Evolutionary conservation across 2,329 filamentous ascomycete genomes (phyloP), one percentile per base, ranked within the genome.

Genomic region (Stromatinia cepivora): DNA sequence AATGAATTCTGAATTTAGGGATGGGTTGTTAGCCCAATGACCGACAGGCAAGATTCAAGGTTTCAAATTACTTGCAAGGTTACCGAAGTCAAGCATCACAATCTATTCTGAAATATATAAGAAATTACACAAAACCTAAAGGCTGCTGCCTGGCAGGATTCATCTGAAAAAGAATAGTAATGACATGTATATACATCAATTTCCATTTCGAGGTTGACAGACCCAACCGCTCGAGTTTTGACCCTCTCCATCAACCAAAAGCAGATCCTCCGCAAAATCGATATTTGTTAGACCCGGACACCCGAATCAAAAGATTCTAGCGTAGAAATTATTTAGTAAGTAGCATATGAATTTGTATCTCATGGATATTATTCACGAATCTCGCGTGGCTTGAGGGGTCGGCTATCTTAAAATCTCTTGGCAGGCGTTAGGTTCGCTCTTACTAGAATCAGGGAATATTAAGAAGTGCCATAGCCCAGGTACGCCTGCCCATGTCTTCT

Each of bases 141-240:
- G 5, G 5, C 3, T 36, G 22, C 5, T 28, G 1, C 4, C 1
- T 58, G n/a, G 10, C 17, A 48, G 39, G 39, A n/a, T 48, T 11
- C 2, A 17, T 5, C 8, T 6, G 34, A 25, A 9, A 42, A n/a
- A 13, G 8, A 25, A n/a, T 7, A 39, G 17, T 20, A 25, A 1
- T 28, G 25, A 25, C 15, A 42, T 28, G 17, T 4, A 25, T 42
- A 6, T n/a, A 17, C 61, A 13, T 39, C 15, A 28, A 63, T 52
- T 36, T n/a, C 45, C n/a, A 22, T 34, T 25, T 50, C 17, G 11
- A 15, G 15, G 7, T 50, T 28, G 31, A 39, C 46, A 39, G 34
- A n/a, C 20, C 31, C 61, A 52, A 52, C 20, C n/a, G 10, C n/a
- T 63, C 22, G 31, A 63, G 61, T 63, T 52, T 52, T 63, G 45